Evolutionary conservation across 208 protist species (phyloP).

Genomic region (Leishmania guyanensis): DNA sequence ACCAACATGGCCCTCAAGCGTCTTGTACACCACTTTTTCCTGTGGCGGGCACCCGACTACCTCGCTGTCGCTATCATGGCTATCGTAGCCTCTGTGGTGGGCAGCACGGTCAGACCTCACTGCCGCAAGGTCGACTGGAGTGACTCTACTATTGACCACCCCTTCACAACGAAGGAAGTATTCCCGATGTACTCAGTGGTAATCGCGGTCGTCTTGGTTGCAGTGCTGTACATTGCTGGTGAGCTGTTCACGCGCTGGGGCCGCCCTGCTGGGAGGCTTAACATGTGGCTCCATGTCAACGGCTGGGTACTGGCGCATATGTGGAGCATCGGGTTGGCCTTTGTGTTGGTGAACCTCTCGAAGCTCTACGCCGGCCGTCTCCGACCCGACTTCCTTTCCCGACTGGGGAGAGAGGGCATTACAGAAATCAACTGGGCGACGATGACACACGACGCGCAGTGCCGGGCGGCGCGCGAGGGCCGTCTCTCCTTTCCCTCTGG

Average conservation of each 20-base stretch:
- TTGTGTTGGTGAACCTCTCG: constrained; percentile 47
- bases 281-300: constrained; percentile 42
- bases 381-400: constrained; percentile 84
- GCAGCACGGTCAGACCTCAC: constrained; percentile 32
- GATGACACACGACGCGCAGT: constrained; percentile 35
- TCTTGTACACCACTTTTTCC: constrained; percentile 9
- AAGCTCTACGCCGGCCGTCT: constrained; percentile 87
- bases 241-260: constrained; percentile 26
- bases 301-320: constrained; percentile 58
- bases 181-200: constrained; percentile 67
- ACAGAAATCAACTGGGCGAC: constrained; percentile 28
- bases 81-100: constrained; percentile 19
- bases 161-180: constrained; percentile 33
- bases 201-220: constrained; percentile 37
- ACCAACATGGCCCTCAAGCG: neutral
- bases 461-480: constrained; percentile 59
- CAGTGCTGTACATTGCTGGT: constrained; percentile 38
- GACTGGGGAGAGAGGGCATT: constrained; percentile 45
- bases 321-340: constrained; percentile 47
- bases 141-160: constrained; percentile 66
- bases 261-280: constrained; percentile 25
- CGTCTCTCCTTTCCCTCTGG: constrained; percentile 91
- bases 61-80: constrained; percentile 33
- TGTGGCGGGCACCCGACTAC: constrained; percentile 59
- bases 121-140: constrained; percentile 76